Percentiles rank a stretch among this genome's conserved stretches.
Evolutionary conservation across 2,329 filamentous ascomycete genomes (phyloP).

Genomic region (Aphanocladium album): DNA sequence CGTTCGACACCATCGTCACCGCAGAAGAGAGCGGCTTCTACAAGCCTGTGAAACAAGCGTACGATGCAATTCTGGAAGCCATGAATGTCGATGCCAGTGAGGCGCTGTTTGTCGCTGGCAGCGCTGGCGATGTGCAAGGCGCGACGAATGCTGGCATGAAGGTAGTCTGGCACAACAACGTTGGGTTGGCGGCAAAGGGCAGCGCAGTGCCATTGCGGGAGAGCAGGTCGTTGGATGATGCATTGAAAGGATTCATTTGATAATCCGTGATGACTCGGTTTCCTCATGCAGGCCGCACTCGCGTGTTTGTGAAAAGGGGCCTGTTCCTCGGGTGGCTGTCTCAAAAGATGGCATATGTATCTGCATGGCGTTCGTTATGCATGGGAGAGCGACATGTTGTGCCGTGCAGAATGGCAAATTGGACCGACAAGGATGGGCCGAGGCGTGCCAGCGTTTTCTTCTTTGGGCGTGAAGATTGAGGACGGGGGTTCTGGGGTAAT

Average conservation of each 20-base stretch:
- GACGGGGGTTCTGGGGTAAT: neutral
- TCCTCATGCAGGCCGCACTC: neutral
- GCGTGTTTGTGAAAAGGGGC: neutral
- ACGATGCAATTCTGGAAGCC: conserved; percentile 24
- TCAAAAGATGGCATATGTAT: neutral
- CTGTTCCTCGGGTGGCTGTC: neutral
- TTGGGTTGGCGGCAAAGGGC: conserved; percentile 24
- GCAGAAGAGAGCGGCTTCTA: conserved; percentile 37
- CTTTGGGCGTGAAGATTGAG: neutral
- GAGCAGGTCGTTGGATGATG: conserved; percentile 19
- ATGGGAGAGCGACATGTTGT: neutral
- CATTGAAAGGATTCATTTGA: conserved; percentile 15
- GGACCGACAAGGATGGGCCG: neutral
- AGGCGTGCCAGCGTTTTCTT: neutral
- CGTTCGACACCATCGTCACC: conserved; percentile 30
- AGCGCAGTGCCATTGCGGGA: conserved; percentile 21
- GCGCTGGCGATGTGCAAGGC: conserved; percentile 34
- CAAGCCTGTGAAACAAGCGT: conserved; percentile 31
- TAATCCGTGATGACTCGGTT: neutral
- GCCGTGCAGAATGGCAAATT: neutral
- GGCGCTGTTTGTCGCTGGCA: conserved; percentile 34
- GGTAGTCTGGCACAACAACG: conserved; percentile 35
- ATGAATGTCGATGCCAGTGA: conserved; percentile 24
- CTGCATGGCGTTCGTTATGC: neutral
- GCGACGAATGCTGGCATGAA: conserved; percentile 33